Conservation (phyloP, 2,329 filamentous ascomycete genomes). For the Dactylellina sp. region DNA sequence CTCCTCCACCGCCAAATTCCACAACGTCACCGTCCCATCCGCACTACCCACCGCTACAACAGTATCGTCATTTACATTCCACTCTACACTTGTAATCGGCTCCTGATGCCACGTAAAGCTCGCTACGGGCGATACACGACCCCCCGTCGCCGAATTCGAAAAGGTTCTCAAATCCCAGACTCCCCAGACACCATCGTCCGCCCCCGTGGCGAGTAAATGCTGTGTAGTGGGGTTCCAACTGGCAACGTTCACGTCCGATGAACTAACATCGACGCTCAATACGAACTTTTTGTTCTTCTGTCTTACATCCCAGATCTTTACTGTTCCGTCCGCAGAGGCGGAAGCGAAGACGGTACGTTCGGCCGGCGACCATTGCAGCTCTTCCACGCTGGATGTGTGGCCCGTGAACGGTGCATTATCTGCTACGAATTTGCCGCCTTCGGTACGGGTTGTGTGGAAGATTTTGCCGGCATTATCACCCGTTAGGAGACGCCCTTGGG, state of each 20-base stretch:
- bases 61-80: constrained; percentile 97
- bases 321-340: constrained; percentile 90
- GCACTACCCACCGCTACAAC: constrained; percentile 91
- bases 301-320: constrained; percentile 94
- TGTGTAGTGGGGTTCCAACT: constrained; percentile 91
- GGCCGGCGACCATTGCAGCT: constrained; percentile 94
- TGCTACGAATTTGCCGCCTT: constrained; percentile 89
- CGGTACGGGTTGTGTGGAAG: constrained; percentile 85
- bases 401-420: constrained; percentile 85
- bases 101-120: constrained; percentile 96
- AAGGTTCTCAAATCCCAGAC: constrained; percentile 86
- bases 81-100: constrained; percentile 94
- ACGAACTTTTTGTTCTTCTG: constrained; percentile 91
- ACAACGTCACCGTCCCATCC: constrained; percentile 93
- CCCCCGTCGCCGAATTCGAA: constrained; percentile 46
- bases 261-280: constrained; percentile 84
- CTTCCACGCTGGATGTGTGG: constrained; percentile 87
- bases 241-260: constrained; percentile 93
- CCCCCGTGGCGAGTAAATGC: constrained; percentile 90
- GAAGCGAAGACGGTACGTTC: constrained; percentile 95
- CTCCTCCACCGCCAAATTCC: constrained; percentile 95
- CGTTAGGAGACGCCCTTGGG: constrained; percentile 86
- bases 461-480: constrained; percentile 92
- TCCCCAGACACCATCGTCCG: constrained; percentile 91
- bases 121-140: constrained; percentile 80